Evolutionary conservation across 2,329 filamentous ascomycete genomes (phyloP), one percentile per base, ranked within the genome.

Genomic region (Metarhizium anisopliae): DNA sequence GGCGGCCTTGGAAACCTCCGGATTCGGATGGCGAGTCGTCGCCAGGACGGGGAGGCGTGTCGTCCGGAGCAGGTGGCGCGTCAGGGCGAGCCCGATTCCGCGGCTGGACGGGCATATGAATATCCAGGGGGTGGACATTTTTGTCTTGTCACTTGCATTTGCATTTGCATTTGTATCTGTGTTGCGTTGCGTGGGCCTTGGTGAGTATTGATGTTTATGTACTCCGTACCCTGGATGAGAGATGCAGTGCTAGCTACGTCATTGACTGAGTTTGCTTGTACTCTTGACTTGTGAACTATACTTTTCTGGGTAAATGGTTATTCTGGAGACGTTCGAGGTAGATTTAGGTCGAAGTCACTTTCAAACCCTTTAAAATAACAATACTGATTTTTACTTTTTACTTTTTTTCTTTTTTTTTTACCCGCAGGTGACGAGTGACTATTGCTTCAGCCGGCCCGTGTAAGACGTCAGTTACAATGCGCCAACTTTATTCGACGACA

Each of bases 101-200:
- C 77, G 70, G 62, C 69, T 75, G 18, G 77, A 72, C 0, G 77
- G 75, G 47, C 70, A 74, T 58, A 79, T 60, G 59, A 80, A 66
- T 60, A 77, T 74, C 77, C 77, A 80, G 20, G 77, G 77, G 40
- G 68, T 68, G n/a, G 71, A 71, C 42, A 75, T 75, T 72, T 77
- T 76, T 47, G 40, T 58, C 13, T 32, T 25, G 29, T 43, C 11
- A 2, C 13, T 16, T 11, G 14, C 13, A 2, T 16, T 13, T 16
- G 38, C 13, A 5, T 40, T 13, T 11, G 38, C 13, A 5, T 16
- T 13, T 14, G 38, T 6, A 13, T 40, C 5, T 11, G 38, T 13
- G 10, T 40, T 13, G 38, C 5, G 38, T 35, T 35, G 25, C 25
- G 35, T 13, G 35, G 35, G 13, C 13, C 35, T 36, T 11, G 35